Base-by-base conservation (phyloP, 2,329 filamentous ascomycete species). In the Curvularia hawaiiensis region DNA sequence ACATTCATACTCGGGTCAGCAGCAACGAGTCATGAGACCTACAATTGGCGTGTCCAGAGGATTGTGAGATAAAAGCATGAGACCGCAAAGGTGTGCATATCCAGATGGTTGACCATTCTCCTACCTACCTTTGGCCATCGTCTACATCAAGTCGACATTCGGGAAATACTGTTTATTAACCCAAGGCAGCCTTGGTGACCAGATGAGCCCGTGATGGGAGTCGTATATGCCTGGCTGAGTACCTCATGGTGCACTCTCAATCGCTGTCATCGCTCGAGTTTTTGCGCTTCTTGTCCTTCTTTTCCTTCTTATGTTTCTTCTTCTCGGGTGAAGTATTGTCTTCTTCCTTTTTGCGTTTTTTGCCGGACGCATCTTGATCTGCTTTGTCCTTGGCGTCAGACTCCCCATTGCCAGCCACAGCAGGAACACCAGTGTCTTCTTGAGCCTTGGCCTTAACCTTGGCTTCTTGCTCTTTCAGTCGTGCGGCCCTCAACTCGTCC, bases 361-460 rank as follows among this genome's bases (percentile, higher is more conserved):
- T 63, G 26, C 28, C 28, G 10, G 9, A 31, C 30, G 5, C 24
- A 3, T 33, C 49, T 11, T 52, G 12, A 22, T 31, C 28, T 24
- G 33, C 22, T 11, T 20, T 39, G 20, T 41, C 45, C n/a, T 16
- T 22, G 63, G 30, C 59, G 75, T 54, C 52, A 69, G 63, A 79
- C 47, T 55, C 59, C 46, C 40, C 50, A 39, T 48, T 39, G 11
- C 18, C 39, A n/a, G 24, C n/a, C 16, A 31, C 22, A 31, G n/a
- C 53, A 41, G 54, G 47, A 18, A 50, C 50, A 18, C 58, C 50
- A 18, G 60, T 47, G 3, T 52, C 62, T 8, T 44, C 58, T 33
- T 60, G 28, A 4, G 1, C 11, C 1, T 43, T 10, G 11, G 55
- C 44, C 22, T 59, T 54, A 0, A 50, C 63, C 41, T 61, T 63